phyloP scores from a whole-genome alignment of 805 yeast species.

The Candida qinlingensis region DNA sequence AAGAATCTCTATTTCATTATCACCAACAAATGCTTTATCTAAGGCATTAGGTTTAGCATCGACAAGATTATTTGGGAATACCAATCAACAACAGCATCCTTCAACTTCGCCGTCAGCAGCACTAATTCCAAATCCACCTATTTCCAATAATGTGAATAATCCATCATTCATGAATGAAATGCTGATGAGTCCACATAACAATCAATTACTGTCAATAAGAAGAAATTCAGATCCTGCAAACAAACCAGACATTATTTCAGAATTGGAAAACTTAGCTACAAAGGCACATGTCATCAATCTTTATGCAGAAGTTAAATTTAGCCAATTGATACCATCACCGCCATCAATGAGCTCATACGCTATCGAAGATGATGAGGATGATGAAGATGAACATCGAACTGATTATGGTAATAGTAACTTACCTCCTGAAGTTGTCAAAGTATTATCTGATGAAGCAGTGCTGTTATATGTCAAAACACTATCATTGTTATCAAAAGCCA shows the following conservation, averaged over 20 bases:
- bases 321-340: conserved; percentile 76
- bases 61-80: conserved; percentile 70
- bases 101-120: conserved; percentile 8
- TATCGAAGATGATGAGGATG: conserved; percentile 33
- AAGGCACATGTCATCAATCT: conserved; percentile 85
- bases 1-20: conserved; percentile 56
- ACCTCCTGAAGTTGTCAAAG: conserved; percentile 52
- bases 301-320: conserved; percentile 86
- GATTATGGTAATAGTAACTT: conserved; percentile 29
- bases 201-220: conserved; percentile 5
- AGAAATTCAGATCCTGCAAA: conserved; percentile 1
- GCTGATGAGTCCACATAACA: conserved; percentile 9
- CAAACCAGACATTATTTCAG: conserved; percentile 32
- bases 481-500: conserved; percentile 77
- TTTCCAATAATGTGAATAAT: conserved; percentile 4
- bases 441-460: conserved; percentile 81
- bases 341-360: conserved; percentile 30
- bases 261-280: conserved; percentile 73
- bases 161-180: conserved; percentile 8
- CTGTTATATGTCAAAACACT: conserved; percentile 79
- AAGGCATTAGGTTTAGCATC: conserved; percentile 87
- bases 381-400: conserved; percentile 16
- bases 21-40: conserved; percentile 84
- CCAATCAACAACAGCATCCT: conserved; percentile 16
- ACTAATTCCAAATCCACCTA: conserved; percentile 7